Percentiles rank a stretch among this genome's conserved stretches.
phyloP scores from a whole-genome alignment of 2,329 filamentous ascomycete species.

The Helotiales sp. region DNA sequence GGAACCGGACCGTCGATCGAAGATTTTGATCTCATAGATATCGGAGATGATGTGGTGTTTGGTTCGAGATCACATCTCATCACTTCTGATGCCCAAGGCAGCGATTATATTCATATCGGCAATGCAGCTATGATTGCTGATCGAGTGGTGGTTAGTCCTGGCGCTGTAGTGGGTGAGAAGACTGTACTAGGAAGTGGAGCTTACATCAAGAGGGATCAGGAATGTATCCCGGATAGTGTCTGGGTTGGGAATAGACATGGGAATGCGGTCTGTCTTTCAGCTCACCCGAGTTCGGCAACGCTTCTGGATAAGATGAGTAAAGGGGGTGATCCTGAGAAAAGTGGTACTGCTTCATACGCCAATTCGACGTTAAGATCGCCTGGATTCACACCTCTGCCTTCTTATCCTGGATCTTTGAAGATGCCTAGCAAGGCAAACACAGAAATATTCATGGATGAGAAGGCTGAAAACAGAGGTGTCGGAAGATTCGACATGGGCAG shows the following conservation, averaged over 20 bases:
- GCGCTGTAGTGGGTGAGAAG: slow-evolving; percentile 48
- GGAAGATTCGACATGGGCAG: no score
- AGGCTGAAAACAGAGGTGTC: no score
- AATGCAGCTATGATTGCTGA: slow-evolving; percentile 58
- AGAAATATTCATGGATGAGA: no score
- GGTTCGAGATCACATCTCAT: slow-evolving; percentile 54
- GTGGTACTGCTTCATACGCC: neutral
- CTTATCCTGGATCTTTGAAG: neutral
- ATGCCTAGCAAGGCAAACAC: no score
- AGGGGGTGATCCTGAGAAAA: no score
- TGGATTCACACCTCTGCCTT: neutral
- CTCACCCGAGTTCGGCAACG: neutral
- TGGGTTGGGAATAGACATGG: slow-evolving; percentile 54
- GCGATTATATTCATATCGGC: slow-evolving; percentile 46
- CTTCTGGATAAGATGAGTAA: no score
- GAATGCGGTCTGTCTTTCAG: slow-evolving; percentile 46
- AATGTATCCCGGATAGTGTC: slow-evolving; percentile 46
- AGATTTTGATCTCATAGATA: slow-evolving; percentile 54
- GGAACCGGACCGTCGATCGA: slow-evolving; percentile 53
- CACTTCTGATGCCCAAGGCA: slow-evolving; percentile 52
- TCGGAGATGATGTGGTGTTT: slow-evolving; percentile 61
- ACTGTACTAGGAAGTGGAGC: slow-evolving; percentile 55
- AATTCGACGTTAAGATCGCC: neutral
- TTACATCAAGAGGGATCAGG: slow-evolving; percentile 45
- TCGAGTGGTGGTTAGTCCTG: slow-evolving; percentile 52